Evolutionary conservation across 1,139 yeast species (phyloP), one percentile per base, ranked within the genome.

Genomic region (Entelexis paramagnoliae): DNA sequence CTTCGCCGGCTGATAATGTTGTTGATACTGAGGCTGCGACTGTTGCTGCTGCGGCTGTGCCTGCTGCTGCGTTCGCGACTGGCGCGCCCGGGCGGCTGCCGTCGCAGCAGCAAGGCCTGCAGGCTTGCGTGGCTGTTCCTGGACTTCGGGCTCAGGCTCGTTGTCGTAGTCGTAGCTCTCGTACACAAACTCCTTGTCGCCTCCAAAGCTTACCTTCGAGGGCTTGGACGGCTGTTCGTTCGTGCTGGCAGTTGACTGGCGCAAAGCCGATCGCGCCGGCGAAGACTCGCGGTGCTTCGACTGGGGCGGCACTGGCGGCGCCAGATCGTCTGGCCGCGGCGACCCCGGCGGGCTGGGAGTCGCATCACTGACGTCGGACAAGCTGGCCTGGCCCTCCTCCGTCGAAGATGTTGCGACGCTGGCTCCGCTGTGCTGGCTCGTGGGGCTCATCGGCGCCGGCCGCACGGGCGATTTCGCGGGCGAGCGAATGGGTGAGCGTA

Each of bases 151-250:
- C 30, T 28, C 30, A 1, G 51, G 51, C 16, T 57, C 55, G 30
- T 52, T 58, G 29, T 52, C 56, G 47, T 58, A 55, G 40, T 54
- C 55, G 48, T 59, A 59, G 45, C 59, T 51, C 33, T 57, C 60
- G 44, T 59, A 58, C 29, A 53, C 55, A 34, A 51, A 58, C 46
- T 54, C 50, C 26, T 51, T 49, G 16, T 51, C 51, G 9, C 53
- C 51, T 26, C 57, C 60, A 38, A 56, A 55, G 36, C 58, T 47
- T 28, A 51, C 54, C 46, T 43, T 26, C 9, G 54, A 40, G 20
- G 43, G 40, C 22, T 45, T 48, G 9, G 50, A 5, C 16, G 39
- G 32, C 26, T 28, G 45, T 14, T 41, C 35, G 24, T 24, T 29
- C 3, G 45, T 4, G 30, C 34, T 29, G 26, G 40, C 29, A n/a